These are phyloP conservation scores for Claviceps sp. DNA, from an alignment of 2,329 filamentous ascomycete genomes.

Conservation along the genomic window DNA sequence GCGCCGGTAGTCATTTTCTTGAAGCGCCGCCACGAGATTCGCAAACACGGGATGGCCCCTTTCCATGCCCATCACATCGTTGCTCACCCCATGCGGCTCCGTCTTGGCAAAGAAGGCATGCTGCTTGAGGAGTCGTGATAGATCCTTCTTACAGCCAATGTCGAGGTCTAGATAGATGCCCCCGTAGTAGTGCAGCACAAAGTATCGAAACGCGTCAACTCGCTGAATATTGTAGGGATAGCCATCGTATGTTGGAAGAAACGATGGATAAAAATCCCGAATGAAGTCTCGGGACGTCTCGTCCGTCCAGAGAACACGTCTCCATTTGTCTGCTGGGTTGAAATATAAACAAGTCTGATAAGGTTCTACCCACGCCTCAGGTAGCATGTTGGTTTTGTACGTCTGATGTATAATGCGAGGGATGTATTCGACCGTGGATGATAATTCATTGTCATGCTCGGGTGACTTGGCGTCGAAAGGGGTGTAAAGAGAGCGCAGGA, in stretches of 20 bases:
- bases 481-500: not conserved
- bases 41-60: not conserved
- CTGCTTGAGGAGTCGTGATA: not conserved
- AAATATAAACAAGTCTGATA: not conserved
- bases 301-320: conserved; percentile 56
- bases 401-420: conserved; percentile 4
- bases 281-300: conserved; percentile 58
- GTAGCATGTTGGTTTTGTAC: not conserved
- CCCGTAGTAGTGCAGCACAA: conserved; percentile 62
- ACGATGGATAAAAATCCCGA: conserved; percentile 61
- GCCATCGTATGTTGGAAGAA: conserved; percentile 58
- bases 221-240: conserved; percentile 67
- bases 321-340: not conserved
- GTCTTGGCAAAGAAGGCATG: conserved; percentile 1
- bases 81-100: not conserved
- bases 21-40: not conserved
- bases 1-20: not conserved
- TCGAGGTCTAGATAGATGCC: conserved; percentile 75
- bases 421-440: not conserved
- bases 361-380: not conserved
- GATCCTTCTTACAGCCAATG: conserved; percentile 5
- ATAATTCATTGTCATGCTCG: too few species aligned
- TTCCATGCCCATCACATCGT: conserved; percentile 1
- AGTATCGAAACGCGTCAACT: conserved; percentile 68
- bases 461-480: not conserved